Conservation (phyloP, 495 filamentous ascomycete species). For the Aspergillus diversus region DNA sequence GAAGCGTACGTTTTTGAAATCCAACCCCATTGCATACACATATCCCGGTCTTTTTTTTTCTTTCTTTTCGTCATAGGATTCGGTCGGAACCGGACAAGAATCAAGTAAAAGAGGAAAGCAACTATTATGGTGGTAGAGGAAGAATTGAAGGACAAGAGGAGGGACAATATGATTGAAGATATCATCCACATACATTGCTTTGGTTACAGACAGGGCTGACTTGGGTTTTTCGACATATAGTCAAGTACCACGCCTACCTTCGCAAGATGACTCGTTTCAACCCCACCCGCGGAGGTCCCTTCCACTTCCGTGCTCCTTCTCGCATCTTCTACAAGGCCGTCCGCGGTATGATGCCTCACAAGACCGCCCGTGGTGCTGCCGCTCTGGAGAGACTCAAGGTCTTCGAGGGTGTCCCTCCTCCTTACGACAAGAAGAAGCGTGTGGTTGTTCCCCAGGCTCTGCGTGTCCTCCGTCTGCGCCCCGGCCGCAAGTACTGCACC, state of each 20-base stretch:
- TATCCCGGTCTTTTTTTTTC: conserved; percentile 18
- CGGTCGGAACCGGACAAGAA: not conserved
- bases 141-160: conserved; percentile 1
- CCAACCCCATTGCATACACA: conserved; percentile 17
- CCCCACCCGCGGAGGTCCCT: conserved; percentile 97
- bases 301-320: conserved; percentile 98
- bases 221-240: conserved; percentile 55
- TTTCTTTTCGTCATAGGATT: conserved; percentile 1
- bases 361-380: conserved; percentile 94
- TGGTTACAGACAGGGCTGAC: conserved; percentile 37
- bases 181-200: not conserved
- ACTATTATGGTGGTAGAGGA: not conserved
- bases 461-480: conserved; percentile 90
- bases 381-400: conserved; percentile 98
- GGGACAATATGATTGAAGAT: not conserved
- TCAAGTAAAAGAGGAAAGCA: not conserved
- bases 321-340: conserved; percentile 99
- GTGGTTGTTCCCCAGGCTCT: conserved; percentile 98
- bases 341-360: conserved; percentile 99
- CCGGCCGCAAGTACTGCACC: conserved; percentile 99
- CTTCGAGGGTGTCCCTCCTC: conserved; percentile 98
- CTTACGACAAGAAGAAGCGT: conserved; percentile 99
- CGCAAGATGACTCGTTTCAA: conserved; percentile 99
- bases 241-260: conserved; percentile 99
- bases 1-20: conserved; percentile 81